Base-by-base conservation (phyloP, 495 filamentous ascomycete genomes). In the Aspergillus ellipticus region DNA sequence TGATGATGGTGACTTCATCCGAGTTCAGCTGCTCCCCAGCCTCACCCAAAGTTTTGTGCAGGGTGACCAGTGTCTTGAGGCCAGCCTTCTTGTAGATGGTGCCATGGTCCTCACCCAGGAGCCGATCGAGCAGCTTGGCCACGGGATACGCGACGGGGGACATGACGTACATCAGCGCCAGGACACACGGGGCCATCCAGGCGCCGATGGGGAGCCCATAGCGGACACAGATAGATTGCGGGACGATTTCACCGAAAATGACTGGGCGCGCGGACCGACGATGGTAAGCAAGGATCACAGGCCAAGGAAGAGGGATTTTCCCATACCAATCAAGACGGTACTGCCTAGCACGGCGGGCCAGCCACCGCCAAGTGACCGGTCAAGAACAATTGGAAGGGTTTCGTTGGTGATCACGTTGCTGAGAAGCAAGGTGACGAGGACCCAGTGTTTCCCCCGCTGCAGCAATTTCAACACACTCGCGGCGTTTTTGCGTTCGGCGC, bases 391-490 rank as follows among this genome's bases (percentile, higher is more conserved):
- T 21, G 94, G 94, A 7, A 98, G 81, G 0, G 94, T 94, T 73
- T 97, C 94, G 71, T 98, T 98, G 49, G 96, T 96, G 63, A 98
- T 97, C 64, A 97, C 94, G 72, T 98, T 98, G 62, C 90, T 89
- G 48, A 98, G 75, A 4, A 98, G 82, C 28, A 98, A 76, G 11
- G 94, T 98, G 29, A 98, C 94, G 51, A 98, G 77, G n/a, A 98
- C 94, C 94, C 94, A 98, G 71, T 98, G 94, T 64, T 98, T 98
- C 41, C 94, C 95, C 45, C 82, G 85, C 55, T 93, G 85, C 43
- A 98, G 70, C 15, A 98, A 77, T 22, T 83, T 81, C 56, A 92
- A 81, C 1, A 98, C 94, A 57, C 82, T 86, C 22, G 78, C 81
- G 2, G 94, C 95, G 66, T 97, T 87, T 63, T 86, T 89, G 59